These are phyloP conservation scores for Afroboletus lepidellus DNA, from an alignment of 1,284 basidiomycete species.

Conservation along the genomic window DNA sequence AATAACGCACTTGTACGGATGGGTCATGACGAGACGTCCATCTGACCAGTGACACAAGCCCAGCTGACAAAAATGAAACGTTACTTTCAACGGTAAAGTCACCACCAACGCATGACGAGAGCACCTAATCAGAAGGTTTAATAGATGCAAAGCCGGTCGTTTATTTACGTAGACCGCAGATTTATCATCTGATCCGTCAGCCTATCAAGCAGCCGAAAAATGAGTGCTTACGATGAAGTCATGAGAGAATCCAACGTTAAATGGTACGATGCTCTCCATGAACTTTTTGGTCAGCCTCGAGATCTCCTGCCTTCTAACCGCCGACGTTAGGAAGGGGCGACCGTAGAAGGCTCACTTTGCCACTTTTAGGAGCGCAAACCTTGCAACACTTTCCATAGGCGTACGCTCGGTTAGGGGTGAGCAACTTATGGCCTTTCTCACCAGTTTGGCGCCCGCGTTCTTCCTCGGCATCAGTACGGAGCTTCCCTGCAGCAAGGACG, in stretches of 20 bases:
- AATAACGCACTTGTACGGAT: not conserved
- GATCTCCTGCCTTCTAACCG: slow-evolving; percentile 47
- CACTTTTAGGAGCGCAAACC: slow-evolving; percentile 11
- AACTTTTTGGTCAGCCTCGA: slow-evolving; percentile 42
- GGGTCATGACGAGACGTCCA: not conserved
- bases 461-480: slow-evolving; percentile 32
- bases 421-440: slow-evolving; percentile 20
- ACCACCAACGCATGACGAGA: not conserved
- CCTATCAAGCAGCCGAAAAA: not conserved
- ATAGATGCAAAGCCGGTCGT: not conserved
- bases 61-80: not conserved
- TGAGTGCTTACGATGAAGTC: slow-evolving; percentile 2
- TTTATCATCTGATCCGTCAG: slow-evolving; percentile 9
- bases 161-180: not conserved
- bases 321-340: slow-evolving; percentile 53
- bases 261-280: slow-evolving; percentile 24
- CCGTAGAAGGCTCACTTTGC: slow-evolving; percentile 32
- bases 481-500: slow-evolving; percentile 33
- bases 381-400: slow-evolving; percentile 5
- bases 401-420: slow-evolving; percentile 14
- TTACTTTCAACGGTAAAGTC: not conserved
- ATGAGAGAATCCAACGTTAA: slow-evolving; percentile 43
- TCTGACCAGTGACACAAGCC: not conserved
- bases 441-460: slow-evolving; percentile 17
- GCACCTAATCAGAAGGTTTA: not conserved